Evolutionary conservation across 805 yeast species (phyloP).

Genomic region (Candida sanyiensis): DNA sequence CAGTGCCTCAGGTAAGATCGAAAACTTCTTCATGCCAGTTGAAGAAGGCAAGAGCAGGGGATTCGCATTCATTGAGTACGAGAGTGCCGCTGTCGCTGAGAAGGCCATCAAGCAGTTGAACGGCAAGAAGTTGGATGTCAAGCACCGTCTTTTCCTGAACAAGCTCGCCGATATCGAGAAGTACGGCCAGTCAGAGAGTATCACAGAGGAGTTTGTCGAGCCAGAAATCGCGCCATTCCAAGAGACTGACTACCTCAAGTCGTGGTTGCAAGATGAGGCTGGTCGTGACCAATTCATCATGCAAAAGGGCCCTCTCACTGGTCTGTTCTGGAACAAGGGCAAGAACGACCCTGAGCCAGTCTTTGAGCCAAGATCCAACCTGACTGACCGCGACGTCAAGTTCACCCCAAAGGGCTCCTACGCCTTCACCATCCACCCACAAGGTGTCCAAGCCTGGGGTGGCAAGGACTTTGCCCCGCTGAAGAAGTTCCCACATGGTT

Average conservation of each 20-base stretch:
- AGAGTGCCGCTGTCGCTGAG: constrained; percentile 57
- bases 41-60: constrained; percentile 81
- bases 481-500: constrained; percentile 78
- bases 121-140: constrained; percentile 88
- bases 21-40: constrained; percentile 77
- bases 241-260: constrained; percentile 73
- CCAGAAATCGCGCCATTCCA: constrained; percentile 70
- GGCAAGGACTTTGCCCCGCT: constrained; percentile 72
- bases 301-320: constrained; percentile 75
- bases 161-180: constrained; percentile 77
- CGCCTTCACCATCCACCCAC: constrained; percentile 81
- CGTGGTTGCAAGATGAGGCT: constrained; percentile 85
- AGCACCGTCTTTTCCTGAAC: constrained; percentile 85
- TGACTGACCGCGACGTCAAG: constrained; percentile 83
- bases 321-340: constrained; percentile 81
- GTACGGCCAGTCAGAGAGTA: constrained; percentile 59
- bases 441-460: constrained; percentile 96
- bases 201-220: constrained; percentile 56
- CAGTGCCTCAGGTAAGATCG: constrained; percentile 68
- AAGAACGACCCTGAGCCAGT: constrained; percentile 67
- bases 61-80: constrained; percentile 78
- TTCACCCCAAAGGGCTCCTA: constrained; percentile 94
- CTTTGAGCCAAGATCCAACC: constrained; percentile 71
- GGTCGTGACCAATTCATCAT: constrained; percentile 88
- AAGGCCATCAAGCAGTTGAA: constrained; percentile 76